Evolutionary conservation across 495 filamentous ascomycete genomes (phyloP).

Genomic region (Entonaema liquescens): DNA sequence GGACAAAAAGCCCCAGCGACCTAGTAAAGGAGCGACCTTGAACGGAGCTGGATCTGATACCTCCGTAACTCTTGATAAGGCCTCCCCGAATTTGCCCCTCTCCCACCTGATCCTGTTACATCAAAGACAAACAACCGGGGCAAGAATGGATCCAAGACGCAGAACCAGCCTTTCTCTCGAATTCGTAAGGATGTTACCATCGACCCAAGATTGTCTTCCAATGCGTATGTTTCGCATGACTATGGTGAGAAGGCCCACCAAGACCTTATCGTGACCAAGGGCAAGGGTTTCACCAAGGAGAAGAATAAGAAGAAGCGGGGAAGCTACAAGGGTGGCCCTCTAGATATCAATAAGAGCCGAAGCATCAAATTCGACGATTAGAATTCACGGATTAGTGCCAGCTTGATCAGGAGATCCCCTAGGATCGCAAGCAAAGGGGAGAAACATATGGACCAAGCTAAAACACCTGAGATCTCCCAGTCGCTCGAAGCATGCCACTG

Average conservation of each 20-base stretch:
- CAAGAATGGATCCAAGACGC: constrained; percentile 48
- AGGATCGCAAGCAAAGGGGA: not conserved
- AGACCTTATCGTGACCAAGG: constrained; percentile 88
- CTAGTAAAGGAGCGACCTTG: constrained; percentile 28
- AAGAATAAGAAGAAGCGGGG: constrained; percentile 98
- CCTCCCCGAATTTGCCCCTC: constrained; percentile 53
- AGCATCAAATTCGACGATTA: constrained; percentile 91
- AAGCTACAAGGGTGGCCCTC: constrained; percentile 82
- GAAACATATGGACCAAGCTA: not conserved
- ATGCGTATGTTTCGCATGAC: constrained; percentile 81
- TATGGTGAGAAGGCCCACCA: constrained; percentile 88
- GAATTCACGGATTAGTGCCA: constrained; percentile 18
- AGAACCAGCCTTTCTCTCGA: constrained; percentile 69
- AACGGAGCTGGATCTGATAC: constrained; percentile 45
- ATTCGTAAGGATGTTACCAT: constrained; percentile 65
- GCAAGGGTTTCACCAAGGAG: constrained; percentile 99
- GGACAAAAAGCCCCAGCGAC: constrained; percentile 44
- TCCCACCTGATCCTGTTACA: constrained; percentile 59
- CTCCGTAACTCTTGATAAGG: constrained; percentile 55
- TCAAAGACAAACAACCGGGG: constrained; percentile 58
- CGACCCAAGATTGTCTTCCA: constrained; percentile 69
- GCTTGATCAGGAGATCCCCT: not conserved
- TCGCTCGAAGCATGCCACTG: not conserved
- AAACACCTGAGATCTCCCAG: not conserved
- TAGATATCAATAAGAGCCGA: constrained; percentile 76